Base-by-base conservation (phyloP, 495 filamentous ascomycete species). In the Trichocladium antarcticum region DNA sequence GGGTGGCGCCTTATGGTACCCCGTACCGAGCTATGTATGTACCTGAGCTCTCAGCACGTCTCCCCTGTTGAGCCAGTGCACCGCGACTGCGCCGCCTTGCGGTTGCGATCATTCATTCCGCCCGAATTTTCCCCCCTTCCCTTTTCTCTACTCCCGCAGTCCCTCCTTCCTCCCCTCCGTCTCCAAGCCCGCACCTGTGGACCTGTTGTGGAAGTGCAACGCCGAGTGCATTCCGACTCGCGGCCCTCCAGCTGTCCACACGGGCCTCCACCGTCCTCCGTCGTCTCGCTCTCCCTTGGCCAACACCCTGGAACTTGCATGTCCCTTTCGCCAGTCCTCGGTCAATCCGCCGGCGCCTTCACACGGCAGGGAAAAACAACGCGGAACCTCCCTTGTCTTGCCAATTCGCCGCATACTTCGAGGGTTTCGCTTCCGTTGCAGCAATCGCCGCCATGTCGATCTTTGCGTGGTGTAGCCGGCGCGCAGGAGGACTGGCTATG, bases 401-500 rank as follows among this genome's bases (percentile, higher is more conserved):
- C n/a, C 55, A 38, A 42, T 31, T 22, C 35, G 21, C 35, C 29
- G 20, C 15, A 19, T 35, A 19, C 24, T 19, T 36, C 27, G 35
- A 42, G 17, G 21, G 10, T 27, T 34, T 46, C 43, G 28, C 7
- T 9, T 51, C n/a, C 8, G 11, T 37, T 21, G 21, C 41, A 27
- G 27, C 35, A 39, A 17, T 42, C 20, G 42, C 45, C 22, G 42
- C 31, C 31, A 74, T 74, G 72, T 73, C 67, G 47, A 57, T 75
- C 53, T 70, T 74, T 49, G 53, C 50, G 17, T 75, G 74, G 74
- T 68, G 67, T 38, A 65, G 69, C 55, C 64, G 66, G 40, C 63
- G 73, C 57, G 62, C 60, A 39, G 71, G 71, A 50, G 73, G 73
- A 47, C 54, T 76, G 50, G 70, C 67, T 36, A 72, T 76, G 67